Evolutionary conservation across 345 rosid genomes (phyloP).

Genomic region (Firmiana major): DNA sequence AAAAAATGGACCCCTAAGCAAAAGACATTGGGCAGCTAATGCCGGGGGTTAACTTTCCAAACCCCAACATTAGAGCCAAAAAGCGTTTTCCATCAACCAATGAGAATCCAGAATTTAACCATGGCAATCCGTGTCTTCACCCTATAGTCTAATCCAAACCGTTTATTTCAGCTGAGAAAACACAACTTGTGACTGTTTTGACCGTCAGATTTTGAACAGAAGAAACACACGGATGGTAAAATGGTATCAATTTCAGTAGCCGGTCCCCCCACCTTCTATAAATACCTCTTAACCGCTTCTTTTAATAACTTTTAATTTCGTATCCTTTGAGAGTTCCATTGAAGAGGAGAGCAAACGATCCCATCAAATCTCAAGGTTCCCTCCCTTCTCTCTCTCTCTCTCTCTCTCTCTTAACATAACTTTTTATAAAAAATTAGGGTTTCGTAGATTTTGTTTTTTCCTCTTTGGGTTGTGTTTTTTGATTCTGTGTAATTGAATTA

Average conservation of each 20-base stretch:
- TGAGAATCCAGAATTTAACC: slow-evolving; percentile 6
- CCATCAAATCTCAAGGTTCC: neutral
- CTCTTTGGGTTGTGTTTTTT: neutral
- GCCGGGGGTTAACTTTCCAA: neutral
- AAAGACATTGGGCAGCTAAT: neutral
- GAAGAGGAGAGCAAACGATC: neutral
- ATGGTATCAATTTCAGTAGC: slow-evolving; percentile 7
- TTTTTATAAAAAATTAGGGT: neutral
- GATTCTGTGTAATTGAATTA: neutral
- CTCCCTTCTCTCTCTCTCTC: neutral
- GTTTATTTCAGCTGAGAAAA: slow-evolving; percentile 35
- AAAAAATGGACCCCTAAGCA: neutral
- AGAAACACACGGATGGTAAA: slow-evolving; percentile 52
- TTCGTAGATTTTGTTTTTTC: neutral
- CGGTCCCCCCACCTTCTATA: neutral
- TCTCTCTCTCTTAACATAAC: neutral
- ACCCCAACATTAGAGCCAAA: neutral
- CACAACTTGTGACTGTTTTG: slow-evolving; percentile 36
- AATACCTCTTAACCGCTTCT: neutral
- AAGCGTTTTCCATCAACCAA: slow-evolving; percentile 16
- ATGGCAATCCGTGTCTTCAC: slow-evolving; percentile 41
- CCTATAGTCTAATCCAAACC: slow-evolving; percentile 31
- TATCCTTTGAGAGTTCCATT: too few relatives aligned
- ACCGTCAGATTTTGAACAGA: slow-evolving; percentile 41
- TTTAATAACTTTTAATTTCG: neutral